Base-by-base conservation (phyloP, 805 yeast genomes). In the Metschnikowia lochheadii region DNA sequence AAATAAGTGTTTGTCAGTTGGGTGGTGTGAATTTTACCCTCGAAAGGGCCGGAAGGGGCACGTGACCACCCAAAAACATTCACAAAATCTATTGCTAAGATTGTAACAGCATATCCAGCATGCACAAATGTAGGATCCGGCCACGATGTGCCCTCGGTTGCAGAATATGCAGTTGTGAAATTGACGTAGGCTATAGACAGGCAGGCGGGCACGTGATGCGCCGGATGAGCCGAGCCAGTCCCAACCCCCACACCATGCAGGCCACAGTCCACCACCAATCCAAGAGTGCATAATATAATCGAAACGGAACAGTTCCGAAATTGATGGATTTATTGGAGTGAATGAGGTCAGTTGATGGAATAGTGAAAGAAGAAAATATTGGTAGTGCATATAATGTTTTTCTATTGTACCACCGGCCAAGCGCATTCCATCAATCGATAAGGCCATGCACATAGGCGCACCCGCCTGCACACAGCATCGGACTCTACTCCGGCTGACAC, bases 401-500 rank as follows among this genome's bases (percentile, higher is more conserved):
- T 10, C 3, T 11, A 2, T 8, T 39, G 23, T 18, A 14, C 44
- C 35, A 14, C 44, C 35, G 29, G 17, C 40, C 36, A 32, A 41
- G 45, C 37, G 45, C 45, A 41, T 41, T 23, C 14, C 31, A 21
- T 15, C 13, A 14, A 29, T 15, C n/a, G 46, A 43, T 43, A 34
- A 43, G 40, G 40, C 31, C 31, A 43, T 21, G 39, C 33, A 34
- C 32, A 20, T 43, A 34, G 20, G 18, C 11, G 40, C 38, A 3
- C 38, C 38, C 2, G 17, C 46, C 32, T 56, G 58, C 57, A 56
- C 55, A 32, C 50, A 47, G 51, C 55, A 18, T 48, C 44, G 44
- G 46, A 41, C 35, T 44, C 57, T 49, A 51, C 50, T 51, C 65
- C 66, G 66, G 66, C 66, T 58, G 60, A 63, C 66, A 56, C 49